phyloP scores from a whole-genome alignment of 2,329 filamentous ascomycete genomes.

The Phoma sp. region DNA sequence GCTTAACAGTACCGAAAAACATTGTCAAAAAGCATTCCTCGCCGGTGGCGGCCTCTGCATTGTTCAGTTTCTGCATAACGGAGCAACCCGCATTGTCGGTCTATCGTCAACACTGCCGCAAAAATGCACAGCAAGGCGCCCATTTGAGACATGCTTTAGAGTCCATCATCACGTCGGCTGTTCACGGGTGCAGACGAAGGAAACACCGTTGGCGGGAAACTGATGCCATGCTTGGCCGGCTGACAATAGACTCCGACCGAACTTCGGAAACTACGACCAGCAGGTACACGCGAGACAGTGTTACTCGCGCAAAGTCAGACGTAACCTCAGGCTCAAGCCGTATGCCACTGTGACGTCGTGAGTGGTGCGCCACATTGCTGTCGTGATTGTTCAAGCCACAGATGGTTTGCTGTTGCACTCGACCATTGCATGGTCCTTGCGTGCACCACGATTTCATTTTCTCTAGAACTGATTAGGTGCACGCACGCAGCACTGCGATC shows the following conservation, averaged over 20 bases:
- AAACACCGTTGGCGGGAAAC: not conserved
- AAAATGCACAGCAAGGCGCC: not conserved
- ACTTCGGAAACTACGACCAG: not conserved
- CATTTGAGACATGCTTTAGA: not conserved
- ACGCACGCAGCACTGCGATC: not conserved
- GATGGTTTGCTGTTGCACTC: not conserved
- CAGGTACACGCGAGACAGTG: constrained; percentile 4
- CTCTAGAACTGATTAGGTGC: too few relatives aligned
- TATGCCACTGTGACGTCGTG: constrained; percentile 7
- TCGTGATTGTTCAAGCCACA: not conserved
- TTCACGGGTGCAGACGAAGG: not conserved
- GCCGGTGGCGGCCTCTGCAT: not conserved
- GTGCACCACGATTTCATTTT: not conserved
- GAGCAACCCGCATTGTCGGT: not conserved
- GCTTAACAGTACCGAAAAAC: not conserved
- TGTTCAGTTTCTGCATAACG: not conserved
- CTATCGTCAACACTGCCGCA: not conserved
- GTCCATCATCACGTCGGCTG: not conserved
- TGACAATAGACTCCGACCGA: not conserved
- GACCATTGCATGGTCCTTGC: not conserved
- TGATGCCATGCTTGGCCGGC: constrained; percentile 1
- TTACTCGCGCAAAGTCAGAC: constrained; percentile 4
- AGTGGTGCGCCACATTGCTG: not conserved
- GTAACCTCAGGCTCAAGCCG: constrained; percentile 7
- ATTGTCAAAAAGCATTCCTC: not conserved